Percentiles rank a stretch among this genome's conserved stretches.
Evolutionary conservation across 73 alveolate species (phyloP).

Genomic region (Paramecium octaurelia): DNA sequence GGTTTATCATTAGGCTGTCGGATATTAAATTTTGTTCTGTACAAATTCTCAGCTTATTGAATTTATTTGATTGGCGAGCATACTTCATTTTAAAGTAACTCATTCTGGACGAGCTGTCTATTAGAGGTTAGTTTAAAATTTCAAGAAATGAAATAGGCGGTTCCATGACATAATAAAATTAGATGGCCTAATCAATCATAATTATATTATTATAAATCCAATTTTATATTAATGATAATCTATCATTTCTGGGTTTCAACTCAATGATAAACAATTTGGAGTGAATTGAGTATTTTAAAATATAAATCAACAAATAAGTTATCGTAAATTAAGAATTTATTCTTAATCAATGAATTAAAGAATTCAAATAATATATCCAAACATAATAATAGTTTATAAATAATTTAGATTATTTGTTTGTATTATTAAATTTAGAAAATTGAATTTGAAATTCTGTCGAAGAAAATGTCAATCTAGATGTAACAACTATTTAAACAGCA

Average conservation of each 20-base stretch:
- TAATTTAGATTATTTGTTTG: no score
- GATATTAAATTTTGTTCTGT: not conserved
- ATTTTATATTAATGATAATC: no score
- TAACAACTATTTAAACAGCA: not conserved
- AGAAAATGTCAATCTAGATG: not conserved
- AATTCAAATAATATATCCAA: not conserved
- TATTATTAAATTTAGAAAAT: not conserved
- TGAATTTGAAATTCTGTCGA: constrained; percentile 24
- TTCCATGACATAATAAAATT: not conserved
- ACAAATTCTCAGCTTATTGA: not conserved
- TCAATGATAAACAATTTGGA: no score
- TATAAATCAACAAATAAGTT: no score
- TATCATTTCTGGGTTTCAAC: not conserved
- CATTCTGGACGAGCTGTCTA: not conserved
- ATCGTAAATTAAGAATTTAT: no score
- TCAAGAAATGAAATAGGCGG: not conserved
- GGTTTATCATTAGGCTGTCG: not conserved
- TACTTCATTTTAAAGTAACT: not conserved
- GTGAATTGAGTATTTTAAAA: no score
- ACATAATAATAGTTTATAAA: no score
- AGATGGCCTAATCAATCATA: not conserved
- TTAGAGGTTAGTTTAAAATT: not conserved
- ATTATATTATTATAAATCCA: not conserved
- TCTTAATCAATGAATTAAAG: no score
- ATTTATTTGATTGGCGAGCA: not conserved